Evolutionary conservation across 2,329 filamentous ascomycete genomes (phyloP).

Genomic region (Stemphylium lycopersici): DNA sequence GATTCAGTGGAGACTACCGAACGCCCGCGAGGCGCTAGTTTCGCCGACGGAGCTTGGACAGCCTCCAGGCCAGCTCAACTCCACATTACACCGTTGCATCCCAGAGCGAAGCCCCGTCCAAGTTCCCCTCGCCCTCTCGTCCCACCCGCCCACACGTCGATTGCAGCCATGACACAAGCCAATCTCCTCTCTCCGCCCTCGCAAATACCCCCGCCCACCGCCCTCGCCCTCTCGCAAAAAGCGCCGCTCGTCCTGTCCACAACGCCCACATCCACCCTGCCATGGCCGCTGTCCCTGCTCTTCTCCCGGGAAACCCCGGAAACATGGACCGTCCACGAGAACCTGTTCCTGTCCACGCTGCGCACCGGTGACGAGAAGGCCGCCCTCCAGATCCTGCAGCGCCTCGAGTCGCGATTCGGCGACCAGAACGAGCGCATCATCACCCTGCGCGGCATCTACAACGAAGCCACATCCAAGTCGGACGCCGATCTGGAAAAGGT

Average conservation of each 20-base stretch:
- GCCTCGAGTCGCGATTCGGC: slow-evolving; percentile 81
- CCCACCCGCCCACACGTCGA: not conserved
- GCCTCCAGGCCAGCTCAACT: slow-evolving; percentile 12
- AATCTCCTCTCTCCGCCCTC: slow-evolving; percentile 52
- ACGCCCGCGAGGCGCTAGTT: slow-evolving; percentile 15
- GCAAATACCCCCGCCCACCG: slow-evolving; percentile 45
- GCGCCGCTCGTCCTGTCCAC: slow-evolving; percentile 49
- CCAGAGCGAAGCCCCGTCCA: slow-evolving; percentile 2
- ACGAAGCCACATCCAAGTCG: slow-evolving; percentile 78
- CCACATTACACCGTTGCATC: slow-evolving; percentile 12
- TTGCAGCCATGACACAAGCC: slow-evolving; percentile 35
- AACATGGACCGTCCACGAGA: slow-evolving; percentile 85
- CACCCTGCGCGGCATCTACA: slow-evolving; percentile 80
- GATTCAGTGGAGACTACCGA: slow-evolving; percentile 5
- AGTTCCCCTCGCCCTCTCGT: not conserved
- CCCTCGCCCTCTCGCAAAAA: slow-evolving; percentile 57
- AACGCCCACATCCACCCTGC: slow-evolving; percentile 51
- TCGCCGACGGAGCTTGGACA: slow-evolving; percentile 25
- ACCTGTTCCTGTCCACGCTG: slow-evolving; percentile 82
- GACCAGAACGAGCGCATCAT: slow-evolving; percentile 83
- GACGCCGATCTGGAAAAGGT: slow-evolving; percentile 70
- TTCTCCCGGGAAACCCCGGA: slow-evolving; percentile 71
- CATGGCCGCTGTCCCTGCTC: slow-evolving; percentile 60
- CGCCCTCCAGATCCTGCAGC: slow-evolving; percentile 75
- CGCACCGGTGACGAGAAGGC: slow-evolving; percentile 81